Evolutionary conservation across 176 grass and related monocot species (phyloP).

Genomic region (Hyparrhenia diplandra): DNA sequence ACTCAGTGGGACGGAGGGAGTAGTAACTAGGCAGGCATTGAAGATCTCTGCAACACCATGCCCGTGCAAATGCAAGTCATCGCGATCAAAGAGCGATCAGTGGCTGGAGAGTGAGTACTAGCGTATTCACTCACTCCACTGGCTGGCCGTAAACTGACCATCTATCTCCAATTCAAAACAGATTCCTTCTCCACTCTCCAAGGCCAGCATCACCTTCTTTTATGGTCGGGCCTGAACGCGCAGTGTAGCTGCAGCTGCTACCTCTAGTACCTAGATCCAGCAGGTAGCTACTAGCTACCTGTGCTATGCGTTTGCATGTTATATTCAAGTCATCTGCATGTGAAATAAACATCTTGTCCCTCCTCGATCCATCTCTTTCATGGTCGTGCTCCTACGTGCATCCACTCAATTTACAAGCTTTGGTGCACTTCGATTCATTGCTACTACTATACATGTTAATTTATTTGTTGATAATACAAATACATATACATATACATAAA

Average conservation of each 20-base stretch:
- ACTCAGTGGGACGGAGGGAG: too few relatives aligned
- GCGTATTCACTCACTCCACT: conserved; percentile 49
- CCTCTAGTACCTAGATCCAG: neutral
- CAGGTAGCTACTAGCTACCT: neutral
- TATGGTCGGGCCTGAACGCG: neutral
- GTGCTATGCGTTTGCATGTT: conserved; percentile 31
- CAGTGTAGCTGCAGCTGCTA: neutral
- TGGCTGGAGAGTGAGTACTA: neutral
- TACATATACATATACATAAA: too few relatives aligned
- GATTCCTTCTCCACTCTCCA: neutral
- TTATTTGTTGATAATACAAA: too few relatives aligned
- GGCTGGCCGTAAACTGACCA: conserved; percentile 23
- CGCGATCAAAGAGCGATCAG: neutral
- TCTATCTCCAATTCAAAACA: conserved; percentile 50
- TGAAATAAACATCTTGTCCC: conserved; percentile 64
- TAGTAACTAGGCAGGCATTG: conserved; percentile 34
- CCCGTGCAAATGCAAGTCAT: conserved; percentile 1
- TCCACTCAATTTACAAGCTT: conserved; percentile 24
- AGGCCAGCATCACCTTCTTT: too few relatives aligned
- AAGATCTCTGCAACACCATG: neutral
- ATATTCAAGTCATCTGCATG: conserved; percentile 48
- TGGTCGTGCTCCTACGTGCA: neutral
- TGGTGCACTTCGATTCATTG: too few relatives aligned
- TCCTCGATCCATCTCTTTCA: conserved; percentile 33
- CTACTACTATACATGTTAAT: too few relatives aligned